Evolutionary conservation across 2,329 filamentous ascomycete genomes (phyloP).

Genomic region (Cercospora sesami): DNA sequence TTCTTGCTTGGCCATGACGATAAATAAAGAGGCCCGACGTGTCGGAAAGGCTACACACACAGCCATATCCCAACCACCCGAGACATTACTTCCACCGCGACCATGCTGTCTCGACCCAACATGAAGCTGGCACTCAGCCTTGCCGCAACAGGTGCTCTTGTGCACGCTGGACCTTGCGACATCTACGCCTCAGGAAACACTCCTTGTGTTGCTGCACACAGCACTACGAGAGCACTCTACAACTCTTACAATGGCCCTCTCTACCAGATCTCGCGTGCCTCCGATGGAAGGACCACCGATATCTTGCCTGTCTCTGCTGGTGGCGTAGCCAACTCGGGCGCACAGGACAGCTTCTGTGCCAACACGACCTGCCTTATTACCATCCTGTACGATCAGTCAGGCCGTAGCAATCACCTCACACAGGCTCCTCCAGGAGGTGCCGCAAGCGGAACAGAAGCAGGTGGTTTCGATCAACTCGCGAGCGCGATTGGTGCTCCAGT

Average conservation of each 20-base stretch:
- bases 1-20: neutral
- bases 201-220: conserved; percentile 65
- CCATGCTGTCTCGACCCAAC: conserved; percentile 20
- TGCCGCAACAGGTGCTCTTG: conserved; percentile 18
- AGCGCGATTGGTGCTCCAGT: conserved; percentile 62
- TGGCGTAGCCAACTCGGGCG: conserved; percentile 61
- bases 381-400: conserved; percentile 65
- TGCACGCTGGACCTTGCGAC: conserved; percentile 59
- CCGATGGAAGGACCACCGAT: conserved; percentile 50
- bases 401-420: conserved; percentile 61
- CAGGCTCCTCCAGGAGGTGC: conserved; percentile 58
- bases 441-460: conserved; percentile 56
- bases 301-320: conserved; percentile 58
- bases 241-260: conserved; percentile 54
- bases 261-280: conserved; percentile 61
- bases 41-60: neutral
- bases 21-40: neutral
- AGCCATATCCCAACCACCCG: neutral
- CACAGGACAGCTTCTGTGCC: conserved; percentile 61
- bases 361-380: conserved; percentile 63
- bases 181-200: conserved; percentile 60
- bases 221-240: conserved; percentile 65
- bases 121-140: conserved; percentile 21
- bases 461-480: conserved; percentile 62
- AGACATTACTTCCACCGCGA: neutral